phyloP scores from a whole-genome alignment of 1,284 basidiomycete species.

The Marasmius oreades region DNA sequence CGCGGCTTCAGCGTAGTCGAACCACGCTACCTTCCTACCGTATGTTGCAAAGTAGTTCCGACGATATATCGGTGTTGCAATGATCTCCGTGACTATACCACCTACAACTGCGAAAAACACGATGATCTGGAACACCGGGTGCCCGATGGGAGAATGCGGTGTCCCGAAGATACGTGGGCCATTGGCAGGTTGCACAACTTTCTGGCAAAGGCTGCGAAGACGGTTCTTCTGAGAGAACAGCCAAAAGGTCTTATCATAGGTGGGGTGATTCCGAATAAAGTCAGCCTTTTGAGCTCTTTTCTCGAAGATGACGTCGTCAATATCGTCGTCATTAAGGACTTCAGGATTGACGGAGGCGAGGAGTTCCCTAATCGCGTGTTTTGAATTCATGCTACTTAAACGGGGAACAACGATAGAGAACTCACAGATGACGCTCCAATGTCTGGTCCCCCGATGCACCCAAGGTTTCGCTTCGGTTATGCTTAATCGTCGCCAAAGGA shows the following conservation, averaged over 20 bases:
- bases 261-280: conserved; percentile 87
- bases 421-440: conserved; percentile 70
- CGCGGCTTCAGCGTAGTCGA: conserved; percentile 77
- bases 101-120: conserved; percentile 80
- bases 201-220: conserved; percentile 80
- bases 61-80: conserved; percentile 88
- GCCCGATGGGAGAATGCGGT: conserved; percentile 62
- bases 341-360: conserved; percentile 60
- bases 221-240: conserved; percentile 81
- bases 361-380: conserved; percentile 47
- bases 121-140: conserved; percentile 73
- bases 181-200: conserved; percentile 77
- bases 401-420: conserved; percentile 9
- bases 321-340: conserved; percentile 42
- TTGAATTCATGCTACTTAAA: conserved; percentile 1
- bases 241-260: conserved; percentile 91
- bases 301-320: conserved; percentile 66
- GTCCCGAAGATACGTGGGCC: conserved; percentile 84
- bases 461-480: conserved; percentile 41
- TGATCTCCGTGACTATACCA: conserved; percentile 80
- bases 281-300: conserved; percentile 80
- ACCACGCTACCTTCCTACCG: conserved; percentile 79
- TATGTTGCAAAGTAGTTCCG: conserved; percentile 65
- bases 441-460: conserved; percentile 50
- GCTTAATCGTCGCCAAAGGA: conserved; percentile 54